Base-by-base conservation (phyloP, 176 grass and related monocot genomes). In the Hsuehochloa calcarea region DNA sequence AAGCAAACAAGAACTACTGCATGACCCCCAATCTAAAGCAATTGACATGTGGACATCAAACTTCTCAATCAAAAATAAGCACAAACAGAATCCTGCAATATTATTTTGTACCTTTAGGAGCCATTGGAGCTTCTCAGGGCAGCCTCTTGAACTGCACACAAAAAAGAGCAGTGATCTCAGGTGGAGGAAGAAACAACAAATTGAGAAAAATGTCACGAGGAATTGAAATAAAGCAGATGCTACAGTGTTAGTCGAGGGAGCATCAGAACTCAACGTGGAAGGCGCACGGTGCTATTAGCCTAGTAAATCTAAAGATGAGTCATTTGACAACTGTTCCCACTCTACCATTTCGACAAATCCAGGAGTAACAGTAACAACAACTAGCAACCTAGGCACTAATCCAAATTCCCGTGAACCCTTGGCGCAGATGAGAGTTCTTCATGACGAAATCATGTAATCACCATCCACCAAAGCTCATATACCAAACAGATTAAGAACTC, bases 61-160 rank as follows among this genome's bases (percentile, higher is more conserved):
- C 29, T 72, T 63, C 40, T 12, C 20, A 38, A 31, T 11, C 1
- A 70, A 82, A 41, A 65, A 9, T 14, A 22, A 16, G 4, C 29
- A 38, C 3, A 27, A 56, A 45, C 0, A 34, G 10, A 76, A 45
- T 27, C 12, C 29, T 8, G 22, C 25, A 39, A 72, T 4, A 70
- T 26, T 22, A 74, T 35, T 0, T 15, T 44, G 29, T 87, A 87
- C 88, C 88, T 87, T 90, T 90, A 77, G 82, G 77, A 80, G 70
- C 82, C 87, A 89, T 89, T 62, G 72, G 49, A 23, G 63, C 69
- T 61, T 85, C 88, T 79, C 39, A 31, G 80, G 52, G 13, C 16
- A 60, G 58, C 72, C 10, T 27, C 84, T 82, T 26, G 58, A 78
- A 67, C 73, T 86, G 84, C 56, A 83, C 0, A 3, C 1, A 72